Evolutionary conservation across 306 rosid species (phyloP).

Genomic region (Neltuma alba): DNA sequence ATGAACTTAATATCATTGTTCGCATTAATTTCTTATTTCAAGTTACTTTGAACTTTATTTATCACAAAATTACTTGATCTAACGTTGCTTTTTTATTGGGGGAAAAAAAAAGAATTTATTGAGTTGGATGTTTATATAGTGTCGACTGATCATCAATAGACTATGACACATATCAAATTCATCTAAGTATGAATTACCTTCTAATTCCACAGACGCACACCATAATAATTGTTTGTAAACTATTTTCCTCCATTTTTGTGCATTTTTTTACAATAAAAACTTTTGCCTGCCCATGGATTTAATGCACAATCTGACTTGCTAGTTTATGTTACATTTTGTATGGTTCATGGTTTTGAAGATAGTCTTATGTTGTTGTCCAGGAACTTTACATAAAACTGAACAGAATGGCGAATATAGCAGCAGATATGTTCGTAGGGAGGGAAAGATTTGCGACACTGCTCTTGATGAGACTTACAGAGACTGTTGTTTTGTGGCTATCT

Average conservation of each 20-base stretch:
- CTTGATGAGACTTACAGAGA: conserved; percentile 97
- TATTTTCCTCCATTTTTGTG: not conserved
- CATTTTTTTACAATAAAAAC: not conserved
- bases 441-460: conserved; percentile 91
- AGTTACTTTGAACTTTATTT: not conserved
- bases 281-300: not conserved
- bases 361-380: conserved; percentile 53
- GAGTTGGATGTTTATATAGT: conserved; percentile 16
- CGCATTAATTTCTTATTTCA: not conserved
- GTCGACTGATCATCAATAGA: not conserved
- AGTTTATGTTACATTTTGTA: conserved; percentile 3
- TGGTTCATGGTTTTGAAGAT: conserved; percentile 35
- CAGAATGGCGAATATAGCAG: conserved; percentile 89
- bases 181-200: conserved; percentile 6
- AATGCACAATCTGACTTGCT: not conserved
- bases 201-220: not conserved
- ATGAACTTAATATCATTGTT: conserved; percentile 1
- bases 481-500: conserved; percentile 95
- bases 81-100: not conserved
- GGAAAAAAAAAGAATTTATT: not conserved
- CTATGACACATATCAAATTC: conserved; percentile 9
- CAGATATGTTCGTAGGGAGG: conserved; percentile 96
- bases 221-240: not conserved
- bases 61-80: conserved; percentile 1
- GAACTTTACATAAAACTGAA: conserved; percentile 86